Base-by-base conservation (phyloP, 257 asterid genomes). In the Nicotiana benthamiana region DNA sequence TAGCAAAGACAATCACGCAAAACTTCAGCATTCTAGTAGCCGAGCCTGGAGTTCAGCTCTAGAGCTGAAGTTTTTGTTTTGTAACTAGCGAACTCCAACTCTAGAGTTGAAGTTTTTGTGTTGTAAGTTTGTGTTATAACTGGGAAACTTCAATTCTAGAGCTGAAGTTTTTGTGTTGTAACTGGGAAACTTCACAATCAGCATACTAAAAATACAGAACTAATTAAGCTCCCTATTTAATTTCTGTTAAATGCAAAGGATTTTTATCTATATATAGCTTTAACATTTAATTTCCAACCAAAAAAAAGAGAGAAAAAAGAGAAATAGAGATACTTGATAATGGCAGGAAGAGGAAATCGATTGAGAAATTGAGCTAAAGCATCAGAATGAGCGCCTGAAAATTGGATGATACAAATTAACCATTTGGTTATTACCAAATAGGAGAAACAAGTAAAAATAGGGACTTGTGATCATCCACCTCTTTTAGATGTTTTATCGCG, bases 321-420 rank as follows among this genome's bases (percentile, higher is more conserved):
- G 26, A 40, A 75, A 56, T 36, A 63, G 82, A 67, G 63, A 77
- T 84, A 93, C 98, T 80, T 89, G 82, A 93, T 85, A 85, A 95
- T 85, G 64, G 93, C 93, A 56, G 97, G 96, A 24, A 95, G 95
- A 20, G 98, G 99, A 82, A 87, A 91, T 52, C 91, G 97, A 57
- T 80, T 80, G 65, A 94, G 97, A 80, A 95, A 93, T 75, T 85
- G 89, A 13, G 92, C 91, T 48, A 96, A 90, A 87, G 87, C 84
- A 26, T 95, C 94, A 51, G 97, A 90, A n/a, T 75, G 66, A 65
- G 91, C 77, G 72, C 97, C 99, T 93, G 91, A 78, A 83, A 89
- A 80, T 75, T 75, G 80, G n/a, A 63, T 0, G 61, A 78, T n/a
- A 63, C 5, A 6, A 10, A 54, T 28, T 30, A 60, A 75, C 43